A percentile compares a stretch with the other conserved stretches of the same genome.
Conservation (phyloP, 768 basidiomycete genomes). For the Solioccasus polychromus region DNA sequence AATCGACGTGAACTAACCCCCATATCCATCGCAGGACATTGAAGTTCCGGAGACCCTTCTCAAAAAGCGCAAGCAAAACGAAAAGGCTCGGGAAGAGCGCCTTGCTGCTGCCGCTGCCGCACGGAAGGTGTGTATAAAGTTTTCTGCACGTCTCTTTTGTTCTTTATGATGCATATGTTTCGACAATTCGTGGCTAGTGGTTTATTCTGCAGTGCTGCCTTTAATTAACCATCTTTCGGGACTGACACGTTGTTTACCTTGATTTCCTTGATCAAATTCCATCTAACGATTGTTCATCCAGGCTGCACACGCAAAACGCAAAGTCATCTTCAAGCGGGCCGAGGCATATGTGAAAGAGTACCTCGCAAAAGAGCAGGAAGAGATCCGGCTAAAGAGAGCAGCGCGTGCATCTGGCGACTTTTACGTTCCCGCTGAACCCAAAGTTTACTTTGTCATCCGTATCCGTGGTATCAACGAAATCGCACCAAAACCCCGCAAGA, state of each 20-base stretch:
- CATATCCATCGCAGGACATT: constrained; percentile 55
- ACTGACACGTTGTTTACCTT: constrained; percentile 43
- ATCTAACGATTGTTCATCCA: constrained; percentile 31
- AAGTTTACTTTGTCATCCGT: constrained; percentile 96
- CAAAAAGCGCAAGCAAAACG: constrained; percentile 98
- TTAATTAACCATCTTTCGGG: constrained; percentile 88
- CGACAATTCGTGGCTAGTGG: constrained; percentile 71
- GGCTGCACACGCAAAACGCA: constrained; percentile 90
- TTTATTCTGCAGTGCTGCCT: constrained; percentile 62
- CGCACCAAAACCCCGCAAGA: constrained; percentile 99
- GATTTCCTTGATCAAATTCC: constrained; percentile 2
- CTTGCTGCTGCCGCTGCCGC: constrained; percentile 79
- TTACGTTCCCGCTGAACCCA: constrained; percentile 95
- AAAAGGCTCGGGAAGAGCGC: constrained; percentile 94
- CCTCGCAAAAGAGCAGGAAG: constrained; percentile 87
- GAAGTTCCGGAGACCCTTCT: constrained; percentile 99
- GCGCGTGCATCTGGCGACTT: constrained; percentile 92
- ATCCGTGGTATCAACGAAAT: constrained; percentile 99
- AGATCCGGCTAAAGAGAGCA: constrained; percentile 90
- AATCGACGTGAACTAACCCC: constrained; percentile 13
- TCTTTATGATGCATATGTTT: constrained; percentile 79
- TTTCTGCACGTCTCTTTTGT: neutral
- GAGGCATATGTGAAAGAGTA: constrained; percentile 99
- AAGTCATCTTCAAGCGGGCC: constrained; percentile 98
- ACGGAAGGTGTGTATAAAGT: constrained; percentile 68